A percentile compares a stretch with the other conserved stretches of the same genome.
phyloP scores from a whole-genome alignment of 345 rosid species.

The Bruguiera gymnorhiza region DNA sequence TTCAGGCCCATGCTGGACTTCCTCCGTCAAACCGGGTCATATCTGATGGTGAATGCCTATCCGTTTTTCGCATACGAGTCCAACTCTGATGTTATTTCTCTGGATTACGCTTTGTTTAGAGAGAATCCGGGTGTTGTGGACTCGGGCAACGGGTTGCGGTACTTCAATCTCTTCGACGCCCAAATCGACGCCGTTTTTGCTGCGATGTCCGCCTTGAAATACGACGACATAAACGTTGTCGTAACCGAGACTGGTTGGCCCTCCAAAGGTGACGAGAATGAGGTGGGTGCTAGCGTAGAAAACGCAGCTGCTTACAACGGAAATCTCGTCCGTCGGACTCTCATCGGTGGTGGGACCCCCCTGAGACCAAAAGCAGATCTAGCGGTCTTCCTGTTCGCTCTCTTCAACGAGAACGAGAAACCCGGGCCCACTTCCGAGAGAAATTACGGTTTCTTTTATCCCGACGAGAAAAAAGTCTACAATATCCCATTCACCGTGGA shows the following conservation, averaged over 20 bases:
- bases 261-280: constrained; percentile 73
- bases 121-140: constrained; percentile 93
- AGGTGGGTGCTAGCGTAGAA: constrained; percentile 61
- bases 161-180: constrained; percentile 84
- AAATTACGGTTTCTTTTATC: constrained; percentile 90
- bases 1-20: constrained; percentile 76
- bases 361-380: constrained; percentile 77
- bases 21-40: constrained; percentile 88
- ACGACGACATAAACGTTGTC: constrained; percentile 57
- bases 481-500: constrained; percentile 65
- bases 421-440: constrained; percentile 81
- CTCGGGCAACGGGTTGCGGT: constrained; percentile 70
- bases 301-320: constrained; percentile 94
- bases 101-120: constrained; percentile 80
- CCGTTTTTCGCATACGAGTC: constrained; percentile 94
- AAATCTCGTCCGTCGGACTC: constrained; percentile 67
- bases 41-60: constrained; percentile 85
- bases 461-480: constrained; percentile 72
- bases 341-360: constrained; percentile 90
- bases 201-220: constrained; percentile 69
- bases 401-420: constrained; percentile 83
- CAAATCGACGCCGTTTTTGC: constrained; percentile 97
- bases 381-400: constrained; percentile 79
- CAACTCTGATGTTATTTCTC: constrained; percentile 83
- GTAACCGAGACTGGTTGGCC: constrained; percentile 99